phyloP scores from a whole-genome alignment of 2,329 filamentous ascomycete species.

The Arthrobotrys entomopaga region DNA sequence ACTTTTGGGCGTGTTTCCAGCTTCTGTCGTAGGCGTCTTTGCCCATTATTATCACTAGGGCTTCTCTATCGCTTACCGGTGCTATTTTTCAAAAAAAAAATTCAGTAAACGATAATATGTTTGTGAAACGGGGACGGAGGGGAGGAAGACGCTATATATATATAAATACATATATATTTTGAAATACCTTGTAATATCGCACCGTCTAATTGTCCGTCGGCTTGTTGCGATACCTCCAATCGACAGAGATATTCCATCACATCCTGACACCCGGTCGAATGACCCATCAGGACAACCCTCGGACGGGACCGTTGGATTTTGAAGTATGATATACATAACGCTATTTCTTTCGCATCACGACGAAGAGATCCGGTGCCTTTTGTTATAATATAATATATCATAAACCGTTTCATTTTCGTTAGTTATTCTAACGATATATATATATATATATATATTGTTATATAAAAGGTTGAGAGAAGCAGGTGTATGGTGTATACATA shows the following conservation, averaged over 20 bases:
- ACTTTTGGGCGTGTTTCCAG: slow-evolving; percentile 66
- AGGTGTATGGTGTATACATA: neutral
- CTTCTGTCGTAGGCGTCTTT: slow-evolving; percentile 64
- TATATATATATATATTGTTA: too few species aligned
- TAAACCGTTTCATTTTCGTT: too few species aligned
- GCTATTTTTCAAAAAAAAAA: neutral
- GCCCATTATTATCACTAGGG: slow-evolving; percentile 65
- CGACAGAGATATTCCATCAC: slow-evolving; percentile 70
- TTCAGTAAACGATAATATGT: too few species aligned
- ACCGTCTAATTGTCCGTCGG: slow-evolving; percentile 56
- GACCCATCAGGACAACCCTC: slow-evolving; percentile 75
- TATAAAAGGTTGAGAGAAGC: neutral
- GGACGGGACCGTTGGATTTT: slow-evolving; percentile 60
- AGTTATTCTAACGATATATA: too few species aligned
- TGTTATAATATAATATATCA: slow-evolving; percentile 6
- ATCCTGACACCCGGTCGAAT: slow-evolving; percentile 76
- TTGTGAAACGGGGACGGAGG: too few species aligned
- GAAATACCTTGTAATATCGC: slow-evolving; percentile 46
- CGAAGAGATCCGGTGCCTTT: slow-evolving; percentile 64
- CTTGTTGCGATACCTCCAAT: slow-evolving; percentile 59
- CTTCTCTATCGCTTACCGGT: slow-evolving; percentile 77
- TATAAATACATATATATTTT: too few species aligned
- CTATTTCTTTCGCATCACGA: slow-evolving; percentile 66
- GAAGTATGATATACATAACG: slow-evolving; percentile 66
- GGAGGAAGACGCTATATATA: too few species aligned